These are phyloP conservation scores for Coemansia sp. DNA, from an alignment of 192 early-diverging fungal genomes.

Conservation along the genomic window DNA sequence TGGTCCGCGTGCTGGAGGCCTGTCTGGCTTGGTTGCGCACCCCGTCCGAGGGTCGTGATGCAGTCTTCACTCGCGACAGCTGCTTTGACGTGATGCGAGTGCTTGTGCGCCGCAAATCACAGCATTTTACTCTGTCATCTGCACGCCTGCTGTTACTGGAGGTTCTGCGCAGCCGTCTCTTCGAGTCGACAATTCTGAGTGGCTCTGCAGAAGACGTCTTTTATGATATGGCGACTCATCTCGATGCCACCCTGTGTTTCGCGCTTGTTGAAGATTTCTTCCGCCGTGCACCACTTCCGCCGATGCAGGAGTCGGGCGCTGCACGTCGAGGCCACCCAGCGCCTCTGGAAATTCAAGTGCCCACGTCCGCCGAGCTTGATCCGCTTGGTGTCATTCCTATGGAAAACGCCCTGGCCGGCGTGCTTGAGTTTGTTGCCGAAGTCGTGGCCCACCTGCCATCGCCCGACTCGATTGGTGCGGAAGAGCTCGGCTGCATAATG, in stretches of 20 bases:
- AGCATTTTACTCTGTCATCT: constrained; percentile 36
- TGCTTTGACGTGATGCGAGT: constrained; percentile 55
- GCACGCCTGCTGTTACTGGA: constrained; percentile 45
- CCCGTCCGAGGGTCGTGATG: constrained; percentile 44
- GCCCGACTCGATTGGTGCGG: constrained; percentile 16
- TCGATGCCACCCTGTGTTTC: constrained; percentile 44
- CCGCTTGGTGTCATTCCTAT: constrained; percentile 48
- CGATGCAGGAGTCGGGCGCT: constrained; percentile 4
- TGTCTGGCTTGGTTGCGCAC: constrained; percentile 50
- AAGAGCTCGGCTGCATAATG: constrained; percentile 44
- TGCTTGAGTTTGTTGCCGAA: constrained; percentile 49
- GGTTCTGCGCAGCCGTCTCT: constrained; percentile 47
- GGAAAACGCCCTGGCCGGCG: constrained; percentile 52
- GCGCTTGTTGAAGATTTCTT: constrained; percentile 50
- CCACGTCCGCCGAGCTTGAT: constrained; percentile 29
- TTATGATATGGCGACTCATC: constrained; percentile 46
- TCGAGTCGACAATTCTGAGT: constrained; percentile 50
- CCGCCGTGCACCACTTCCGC: constrained; percentile 38
- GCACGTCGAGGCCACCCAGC: constrained; percentile 30
- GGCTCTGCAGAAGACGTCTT: constrained; percentile 53
- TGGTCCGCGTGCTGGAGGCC: constrained; percentile 37
- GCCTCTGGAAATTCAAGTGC: constrained; percentile 7
- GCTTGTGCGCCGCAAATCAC: constrained; percentile 47
- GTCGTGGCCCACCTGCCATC: constrained; percentile 29
- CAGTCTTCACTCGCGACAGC: constrained; percentile 51